A percentile compares a stretch with the other conserved stretches of the same genome.
These are phyloP conservation scores for Phytophthora foliorum DNA, from an alignment of 352 stramenopile genomes.

Conservation along the genomic window DNA sequence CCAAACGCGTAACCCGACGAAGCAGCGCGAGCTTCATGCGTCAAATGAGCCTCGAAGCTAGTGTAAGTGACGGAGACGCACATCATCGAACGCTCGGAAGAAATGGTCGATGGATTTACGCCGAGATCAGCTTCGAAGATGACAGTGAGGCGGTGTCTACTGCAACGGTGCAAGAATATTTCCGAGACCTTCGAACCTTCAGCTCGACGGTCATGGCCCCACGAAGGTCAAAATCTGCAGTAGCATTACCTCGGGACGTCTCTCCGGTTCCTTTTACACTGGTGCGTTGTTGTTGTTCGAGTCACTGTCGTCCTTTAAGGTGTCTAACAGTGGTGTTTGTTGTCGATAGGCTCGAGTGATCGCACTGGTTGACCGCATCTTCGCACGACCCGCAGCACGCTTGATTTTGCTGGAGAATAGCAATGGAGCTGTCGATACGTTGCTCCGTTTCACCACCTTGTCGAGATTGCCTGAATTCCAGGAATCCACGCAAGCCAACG, in stretches of 20 bases:
- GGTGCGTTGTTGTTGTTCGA: conserved; percentile 36
- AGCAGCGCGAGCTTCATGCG: conserved; percentile 30
- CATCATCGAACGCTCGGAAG: conserved; percentile 24
- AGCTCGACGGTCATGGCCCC: conserved; percentile 14
- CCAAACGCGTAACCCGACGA: conserved; percentile 1
- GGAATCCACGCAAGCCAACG: not conserved
- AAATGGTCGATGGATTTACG: conserved; percentile 58
- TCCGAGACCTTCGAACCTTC: conserved; percentile 38
- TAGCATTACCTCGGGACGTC: conserved; percentile 23
- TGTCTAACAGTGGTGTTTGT: not conserved
- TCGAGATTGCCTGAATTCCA: conserved; percentile 5
- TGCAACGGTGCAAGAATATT: conserved; percentile 43
- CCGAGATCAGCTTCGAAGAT: conserved; percentile 51
- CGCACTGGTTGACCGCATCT: conserved; percentile 53
- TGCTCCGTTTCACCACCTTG: conserved; percentile 45
- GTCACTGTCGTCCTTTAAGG: not conserved
- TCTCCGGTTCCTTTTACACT: conserved; percentile 43
- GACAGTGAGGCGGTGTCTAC: conserved; percentile 20
- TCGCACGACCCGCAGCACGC: conserved; percentile 48
- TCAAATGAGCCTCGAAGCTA: conserved; percentile 19
- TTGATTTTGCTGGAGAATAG: conserved; percentile 42
- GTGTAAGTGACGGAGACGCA: not conserved
- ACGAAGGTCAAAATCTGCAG: not conserved
- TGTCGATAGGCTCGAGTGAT: conserved; percentile 41
- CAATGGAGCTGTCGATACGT: conserved; percentile 42